These are phyloP conservation scores for Euphrasia arctica DNA, from an alignment of 305 asterid genomes.

Conservation along the genomic window DNA sequence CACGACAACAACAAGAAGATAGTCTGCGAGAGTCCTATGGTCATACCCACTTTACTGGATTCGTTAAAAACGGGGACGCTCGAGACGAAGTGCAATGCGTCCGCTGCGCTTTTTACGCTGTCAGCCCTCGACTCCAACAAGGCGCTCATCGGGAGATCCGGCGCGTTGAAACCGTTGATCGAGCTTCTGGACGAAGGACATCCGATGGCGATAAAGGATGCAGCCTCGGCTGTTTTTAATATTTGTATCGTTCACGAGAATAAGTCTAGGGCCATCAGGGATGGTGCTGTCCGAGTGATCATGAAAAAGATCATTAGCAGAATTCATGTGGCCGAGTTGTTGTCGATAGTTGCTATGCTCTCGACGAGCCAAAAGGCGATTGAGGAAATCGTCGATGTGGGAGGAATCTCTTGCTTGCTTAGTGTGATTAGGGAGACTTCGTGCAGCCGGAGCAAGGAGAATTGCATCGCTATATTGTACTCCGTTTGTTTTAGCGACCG, in stretches of 20 bases:
- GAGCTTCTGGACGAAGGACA: slow-evolving; percentile 38
- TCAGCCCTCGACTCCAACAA: slow-evolving; percentile 47
- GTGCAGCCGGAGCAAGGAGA: slow-evolving; percentile 42
- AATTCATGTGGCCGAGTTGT: slow-evolving; percentile 38
- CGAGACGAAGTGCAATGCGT: slow-evolving; percentile 41
- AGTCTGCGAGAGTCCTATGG: slow-evolving; percentile 40
- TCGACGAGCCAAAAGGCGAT: slow-evolving; percentile 39
- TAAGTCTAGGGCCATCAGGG: slow-evolving; percentile 36
- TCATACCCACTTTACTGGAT: slow-evolving; percentile 38
- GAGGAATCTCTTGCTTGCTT: slow-evolving; percentile 38
- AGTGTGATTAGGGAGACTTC: slow-evolving; percentile 33
- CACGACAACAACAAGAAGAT: slow-evolving; percentile 45
- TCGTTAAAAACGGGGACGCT: slow-evolving; percentile 37
- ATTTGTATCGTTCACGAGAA: slow-evolving; percentile 40
- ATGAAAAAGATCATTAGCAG: slow-evolving; percentile 33
- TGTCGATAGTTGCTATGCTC: slow-evolving; percentile 46
- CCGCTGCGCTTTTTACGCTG: slow-evolving; percentile 48
- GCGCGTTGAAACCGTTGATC: slow-evolving; percentile 38
- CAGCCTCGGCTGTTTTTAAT: slow-evolving; percentile 39
- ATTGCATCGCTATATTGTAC: slow-evolving; percentile 37
- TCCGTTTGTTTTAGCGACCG: slow-evolving; percentile 35
- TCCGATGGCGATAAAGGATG: slow-evolving; percentile 39
- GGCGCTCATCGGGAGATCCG: slow-evolving; percentile 37
- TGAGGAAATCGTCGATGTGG: slow-evolving; percentile 41
- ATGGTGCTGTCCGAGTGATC: slow-evolving; percentile 41